These are phyloP conservation scores for Talaromyces nanjingensis DNA, from an alignment of 495 filamentous ascomycete species.

Conservation along the genomic window DNA sequence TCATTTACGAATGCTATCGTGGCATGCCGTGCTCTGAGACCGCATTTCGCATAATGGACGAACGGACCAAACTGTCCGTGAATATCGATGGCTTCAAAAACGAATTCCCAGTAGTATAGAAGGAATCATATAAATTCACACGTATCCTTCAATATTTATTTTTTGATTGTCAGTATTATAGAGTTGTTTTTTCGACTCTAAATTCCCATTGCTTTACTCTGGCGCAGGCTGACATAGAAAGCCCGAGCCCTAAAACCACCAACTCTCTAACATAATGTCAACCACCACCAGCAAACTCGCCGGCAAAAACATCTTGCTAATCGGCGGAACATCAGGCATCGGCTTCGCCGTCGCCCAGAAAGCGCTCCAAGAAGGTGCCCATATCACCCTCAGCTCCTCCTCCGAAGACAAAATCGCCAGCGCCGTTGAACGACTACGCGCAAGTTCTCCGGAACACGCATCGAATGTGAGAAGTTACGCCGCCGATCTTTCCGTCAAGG, in stretches of 20 bases:
- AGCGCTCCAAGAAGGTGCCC: slow-evolving; percentile 39
- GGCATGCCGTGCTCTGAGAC: not conserved
- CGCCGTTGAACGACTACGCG: slow-evolving; percentile 31
- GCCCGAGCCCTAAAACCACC: not conserved
- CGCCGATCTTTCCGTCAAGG: slow-evolving; percentile 41
- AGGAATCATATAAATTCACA: not conserved
- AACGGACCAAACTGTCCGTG: slow-evolving; percentile 3
- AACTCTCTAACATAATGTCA: not conserved
- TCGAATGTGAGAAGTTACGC: slow-evolving; percentile 25
- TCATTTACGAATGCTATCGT: too few species aligned
- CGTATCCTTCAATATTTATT: not conserved
- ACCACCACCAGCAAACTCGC: slow-evolving; percentile 17
- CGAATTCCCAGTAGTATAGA: not conserved
- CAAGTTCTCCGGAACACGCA: slow-evolving; percentile 20
- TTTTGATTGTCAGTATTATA: too few species aligned
- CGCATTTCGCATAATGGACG: not conserved
- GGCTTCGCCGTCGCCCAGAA: slow-evolving; percentile 48
- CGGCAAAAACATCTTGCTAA: slow-evolving; percentile 36
- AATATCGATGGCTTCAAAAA: not conserved
- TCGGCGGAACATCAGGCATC: slow-evolving; percentile 51
- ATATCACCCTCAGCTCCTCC: slow-evolving; percentile 50
- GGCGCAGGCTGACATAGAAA: not conserved
- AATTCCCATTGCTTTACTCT: not conserved
- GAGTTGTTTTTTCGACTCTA: too few species aligned
- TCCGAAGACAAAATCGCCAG: slow-evolving; percentile 31